phyloP scores from a whole-genome alignment of 2,329 filamentous ascomycete species.

The Fusarium piperis region DNA sequence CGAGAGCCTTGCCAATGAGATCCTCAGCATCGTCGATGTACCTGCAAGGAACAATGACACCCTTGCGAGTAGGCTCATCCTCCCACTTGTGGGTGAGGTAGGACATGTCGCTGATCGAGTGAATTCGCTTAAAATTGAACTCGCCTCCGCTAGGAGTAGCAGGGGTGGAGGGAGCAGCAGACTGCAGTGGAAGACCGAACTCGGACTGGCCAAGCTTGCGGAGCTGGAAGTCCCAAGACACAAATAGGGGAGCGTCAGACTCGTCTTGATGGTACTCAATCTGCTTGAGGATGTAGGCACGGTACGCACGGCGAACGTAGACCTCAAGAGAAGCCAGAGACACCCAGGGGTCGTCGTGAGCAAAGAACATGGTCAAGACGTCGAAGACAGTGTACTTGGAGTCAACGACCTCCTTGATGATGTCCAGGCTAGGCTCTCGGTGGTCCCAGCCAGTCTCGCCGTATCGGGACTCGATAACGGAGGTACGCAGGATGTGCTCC shows the following conservation, averaged over 20 bases:
- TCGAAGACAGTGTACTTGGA: constrained; percentile 99
- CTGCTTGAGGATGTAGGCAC: constrained; percentile 90
- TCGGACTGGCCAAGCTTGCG: constrained; percentile 93
- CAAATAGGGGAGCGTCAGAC: constrained; percentile 71
- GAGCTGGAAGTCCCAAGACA: constrained; percentile 96
- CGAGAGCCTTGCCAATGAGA: constrained; percentile 82
- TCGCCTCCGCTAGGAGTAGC: constrained; percentile 72
- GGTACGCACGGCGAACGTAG: constrained; percentile 95
- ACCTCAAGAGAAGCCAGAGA: constrained; percentile 93
- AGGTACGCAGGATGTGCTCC: constrained; percentile 97
- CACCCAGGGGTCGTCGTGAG: constrained; percentile 93
- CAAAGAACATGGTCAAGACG: constrained; percentile 94
- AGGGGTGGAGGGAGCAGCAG: constrained; percentile 85
- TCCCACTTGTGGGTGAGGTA: constrained; percentile 80
- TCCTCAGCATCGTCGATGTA: constrained; percentile 97
- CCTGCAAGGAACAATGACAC: constrained; percentile 91
- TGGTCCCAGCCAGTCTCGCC: constrained; percentile 98
- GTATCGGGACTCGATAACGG: constrained; percentile 95
- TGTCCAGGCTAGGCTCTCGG: constrained; percentile 86
- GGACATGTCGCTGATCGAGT: constrained; percentile 96
- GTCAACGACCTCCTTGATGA: constrained; percentile 97
- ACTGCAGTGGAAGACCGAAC: constrained; percentile 82
- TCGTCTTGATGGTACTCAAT: constrained; percentile 91
- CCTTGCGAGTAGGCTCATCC: constrained; percentile 84
- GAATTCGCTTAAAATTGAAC: constrained; percentile 79